Evolutionary conservation across 1,284 basidiomycete genomes (phyloP), one percentile per base, ranked within the genome.

Genomic region (Naganishia cerealis): DNA sequence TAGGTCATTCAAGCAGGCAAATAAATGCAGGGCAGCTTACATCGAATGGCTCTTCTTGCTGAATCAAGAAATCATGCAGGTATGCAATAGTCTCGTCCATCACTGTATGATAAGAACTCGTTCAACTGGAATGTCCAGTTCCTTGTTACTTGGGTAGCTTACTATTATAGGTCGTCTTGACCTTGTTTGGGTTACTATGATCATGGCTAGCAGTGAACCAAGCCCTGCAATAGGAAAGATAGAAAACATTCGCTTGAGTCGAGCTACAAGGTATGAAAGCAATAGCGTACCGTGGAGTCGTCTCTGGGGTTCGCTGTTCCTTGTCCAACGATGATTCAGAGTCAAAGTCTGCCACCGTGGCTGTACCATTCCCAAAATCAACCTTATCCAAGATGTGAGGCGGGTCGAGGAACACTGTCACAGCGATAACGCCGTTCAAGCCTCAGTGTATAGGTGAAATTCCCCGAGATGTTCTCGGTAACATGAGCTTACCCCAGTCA

Each of bases 351-450:
- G 82, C 82, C 5, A 85, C 74, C 2, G 79, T 79, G n/a, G 77
- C 75, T 38, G 81, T 77, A 29, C 74, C 73, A 57, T 83, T 84
- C n/a, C 84, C 80, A 52, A 91, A 79, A 74, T 94, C 91, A 7
- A 84, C 87, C 65, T 87, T 84, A 38, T 93, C 83, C 21, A 92
- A 83, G 66, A 88, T 84, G 12, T 91, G 90, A 0, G 86, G 80
- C 1, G 81, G 81, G 73, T 94, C 90, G 57, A 91, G 76, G 77
- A 92, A 93, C 3, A 93, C 91, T 93, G 69, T 24, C n/a, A 18
- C 26, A 42, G 18, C 43, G 10, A 33, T 15, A 16, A 13, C 46
- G 24, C 21, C 21, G 46, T 24, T 50, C 24, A 50, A n/a, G 13
- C 21, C 46, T 10, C 46, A 50, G 8, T 42, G 21, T 24, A 50